Base-by-base conservation (phyloP, 176 grass and related monocot genomes). In the Zoysia pacifica region DNA sequence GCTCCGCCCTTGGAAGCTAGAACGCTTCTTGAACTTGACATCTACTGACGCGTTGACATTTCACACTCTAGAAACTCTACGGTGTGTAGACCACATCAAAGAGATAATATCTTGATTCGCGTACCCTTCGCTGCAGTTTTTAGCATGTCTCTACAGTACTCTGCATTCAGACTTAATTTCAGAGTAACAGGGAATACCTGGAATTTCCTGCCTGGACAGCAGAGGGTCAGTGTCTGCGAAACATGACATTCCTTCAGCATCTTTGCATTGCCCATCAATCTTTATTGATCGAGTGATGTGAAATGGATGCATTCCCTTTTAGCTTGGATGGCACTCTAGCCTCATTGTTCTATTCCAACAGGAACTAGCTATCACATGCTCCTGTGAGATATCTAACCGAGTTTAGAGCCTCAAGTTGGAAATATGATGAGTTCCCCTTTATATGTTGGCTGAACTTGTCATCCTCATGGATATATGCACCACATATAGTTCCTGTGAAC, bases 241-340 rank as follows among this genome's bases (percentile, higher is more conserved):
- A 86, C 72, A 62, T 43, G 60, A 56, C 80, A 76, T 82, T 87
- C 85, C 85, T 65, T 87, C 15, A 56, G 85, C 85, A 77, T 49
- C 73, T 77, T 71, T 64, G 39, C 28, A 47, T 42, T 9, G 59
- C 28, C 40, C 44, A 39, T 28, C 28, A 28, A 28, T 11, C 72
- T 87, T 82, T 82, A 48, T 48, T 70, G 47, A 82, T 87, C 70
- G 79, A 71, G 28, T 82, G 79, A 82, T 82, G 72, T 76, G 65
- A 81, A 65, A 76, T 11, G 54, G 65, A 70, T 64, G 56, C 60
- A 76, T 81, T 67, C 78, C 56, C 16, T 36, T 74, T 60, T 39
- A 54, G 62, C 76, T 54, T 54, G 38, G 62, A 39, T n/a, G 65
- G 48, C 48, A 67, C 62, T 66, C 51, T 50, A 65, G 62, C 38